These are phyloP conservation scores for Dysphania ambrosioides DNA, from an alignment of 148 eudicot genomes.

Conservation along the genomic window DNA sequence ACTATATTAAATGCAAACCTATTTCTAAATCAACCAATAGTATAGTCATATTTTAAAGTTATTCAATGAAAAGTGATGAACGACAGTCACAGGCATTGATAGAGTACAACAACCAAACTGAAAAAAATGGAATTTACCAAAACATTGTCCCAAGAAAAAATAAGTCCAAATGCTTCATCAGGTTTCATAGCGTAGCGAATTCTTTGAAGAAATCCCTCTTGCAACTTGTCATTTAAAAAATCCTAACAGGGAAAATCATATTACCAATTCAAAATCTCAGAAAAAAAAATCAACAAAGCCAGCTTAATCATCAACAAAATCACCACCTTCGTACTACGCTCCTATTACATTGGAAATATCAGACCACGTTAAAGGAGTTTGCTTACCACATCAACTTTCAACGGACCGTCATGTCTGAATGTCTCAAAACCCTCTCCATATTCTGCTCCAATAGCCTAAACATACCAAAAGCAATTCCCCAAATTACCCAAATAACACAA, in stretches of 20 bases:
- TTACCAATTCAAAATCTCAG: neutral
- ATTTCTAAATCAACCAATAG: neutral
- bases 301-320: neutral
- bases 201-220: slow-evolving; percentile 81
- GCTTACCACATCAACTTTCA: slow-evolving; percentile 92
- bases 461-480: slow-evolving; percentile 6
- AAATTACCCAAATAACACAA: slow-evolving; percentile 7
- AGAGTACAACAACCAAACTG: neutral
- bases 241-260: slow-evolving; percentile 44
- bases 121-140: slow-evolving; percentile 53
- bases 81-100: neutral
- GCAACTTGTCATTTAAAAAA: slow-evolving; percentile 77
- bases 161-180: slow-evolving; percentile 95
- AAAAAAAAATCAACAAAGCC: neutral
- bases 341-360: neutral
- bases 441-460: slow-evolving; percentile 94
- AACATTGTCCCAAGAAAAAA: slow-evolving; percentile 97
- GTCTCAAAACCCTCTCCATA: slow-evolving; percentile 98
- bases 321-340: neutral
- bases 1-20: neutral
- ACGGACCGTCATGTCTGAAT: slow-evolving; percentile 83
- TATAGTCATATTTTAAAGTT: neutral
- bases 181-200: slow-evolving; percentile 99
- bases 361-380: neutral
- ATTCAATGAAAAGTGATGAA: neutral